These are phyloP conservation scores for Chytridium lagenaria DNA, from an alignment of 371 early-diverging fungal genomes.

Conservation along the genomic window DNA sequence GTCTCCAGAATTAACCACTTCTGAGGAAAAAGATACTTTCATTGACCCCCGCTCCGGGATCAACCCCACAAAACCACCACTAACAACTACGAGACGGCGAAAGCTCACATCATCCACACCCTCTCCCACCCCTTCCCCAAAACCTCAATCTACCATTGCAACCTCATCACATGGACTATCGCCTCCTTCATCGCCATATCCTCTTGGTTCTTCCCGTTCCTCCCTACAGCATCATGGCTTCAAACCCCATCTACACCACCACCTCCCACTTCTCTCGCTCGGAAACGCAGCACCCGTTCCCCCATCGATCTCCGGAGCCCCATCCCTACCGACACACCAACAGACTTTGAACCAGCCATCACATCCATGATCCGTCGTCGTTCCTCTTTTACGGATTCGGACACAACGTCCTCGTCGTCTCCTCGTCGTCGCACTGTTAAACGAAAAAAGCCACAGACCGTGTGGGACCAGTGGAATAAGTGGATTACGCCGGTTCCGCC, in stretches of 20 bases:
- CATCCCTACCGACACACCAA: background rate
- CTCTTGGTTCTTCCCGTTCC: conserved; percentile 22
- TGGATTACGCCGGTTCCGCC: background rate
- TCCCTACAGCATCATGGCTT: conserved; percentile 17
- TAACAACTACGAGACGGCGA: background rate
- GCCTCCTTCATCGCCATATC: conserved; percentile 22
- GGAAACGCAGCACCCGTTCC: background rate
- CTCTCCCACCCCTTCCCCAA: background rate
- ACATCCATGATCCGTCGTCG: background rate
- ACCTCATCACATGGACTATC: conserved; percentile 13
- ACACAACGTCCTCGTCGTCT: background rate
- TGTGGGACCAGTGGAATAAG: background rate
- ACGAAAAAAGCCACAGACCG: background rate
- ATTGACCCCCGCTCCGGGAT: conserved; percentile 2
- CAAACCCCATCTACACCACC: conserved; percentile 4
- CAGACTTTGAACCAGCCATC: background rate
- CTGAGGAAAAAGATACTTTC: conserved; percentile 3
- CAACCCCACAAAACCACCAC: background rate
- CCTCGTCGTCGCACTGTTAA: background rate
- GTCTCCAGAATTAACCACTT: background rate
- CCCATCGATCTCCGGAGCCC: background rate
- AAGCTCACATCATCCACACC: background rate
- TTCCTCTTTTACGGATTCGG: background rate
- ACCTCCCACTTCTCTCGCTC: background rate
- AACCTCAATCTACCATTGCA: conserved; percentile 8